These are phyloP conservation scores for Coriaria nepalensis DNA, from an alignment of 306 rosid species.

Conservation along the genomic window DNA sequence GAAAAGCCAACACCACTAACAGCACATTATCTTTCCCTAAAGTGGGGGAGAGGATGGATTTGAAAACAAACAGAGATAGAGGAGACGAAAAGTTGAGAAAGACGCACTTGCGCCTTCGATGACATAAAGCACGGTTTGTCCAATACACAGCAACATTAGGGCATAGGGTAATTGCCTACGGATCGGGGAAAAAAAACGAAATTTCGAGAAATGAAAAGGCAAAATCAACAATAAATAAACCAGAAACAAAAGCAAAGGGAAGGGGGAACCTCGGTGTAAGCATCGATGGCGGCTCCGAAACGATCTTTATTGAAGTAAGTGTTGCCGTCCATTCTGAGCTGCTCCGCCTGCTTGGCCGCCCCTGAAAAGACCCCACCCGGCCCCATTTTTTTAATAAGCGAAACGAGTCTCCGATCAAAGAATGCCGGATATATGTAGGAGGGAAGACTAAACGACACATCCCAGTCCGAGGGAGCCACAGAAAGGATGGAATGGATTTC, in stretches of 20 bases:
- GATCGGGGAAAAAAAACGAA: conserved; percentile 6
- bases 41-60: not conserved
- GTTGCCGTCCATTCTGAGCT: conserved; percentile 56
- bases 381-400: conserved; percentile 23
- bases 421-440: no score
- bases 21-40: not conserved
- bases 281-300: conserved; percentile 83
- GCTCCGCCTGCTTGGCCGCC: conserved; percentile 48
- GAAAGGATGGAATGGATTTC: no score
- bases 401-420: not conserved
- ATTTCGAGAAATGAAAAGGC: not conserved
- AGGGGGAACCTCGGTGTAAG: conserved; percentile 68
- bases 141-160: conserved; percentile 67
- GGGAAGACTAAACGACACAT: no score
- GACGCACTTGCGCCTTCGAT: conserved; percentile 80
- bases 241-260: not conserved
- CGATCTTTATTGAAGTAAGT: conserved; percentile 63
- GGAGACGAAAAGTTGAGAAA: not conserved
- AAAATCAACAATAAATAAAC: not conserved
- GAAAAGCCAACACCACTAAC: not conserved
- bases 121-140: conserved; percentile 91
- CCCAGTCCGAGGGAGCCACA: no score
- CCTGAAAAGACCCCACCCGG: conserved; percentile 27
- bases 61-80: not conserved
- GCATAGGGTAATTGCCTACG: conserved; percentile 62